Base-by-base conservation (phyloP, 2,329 filamentous ascomycete species). In the Aspergillus tubingensis region DNA sequence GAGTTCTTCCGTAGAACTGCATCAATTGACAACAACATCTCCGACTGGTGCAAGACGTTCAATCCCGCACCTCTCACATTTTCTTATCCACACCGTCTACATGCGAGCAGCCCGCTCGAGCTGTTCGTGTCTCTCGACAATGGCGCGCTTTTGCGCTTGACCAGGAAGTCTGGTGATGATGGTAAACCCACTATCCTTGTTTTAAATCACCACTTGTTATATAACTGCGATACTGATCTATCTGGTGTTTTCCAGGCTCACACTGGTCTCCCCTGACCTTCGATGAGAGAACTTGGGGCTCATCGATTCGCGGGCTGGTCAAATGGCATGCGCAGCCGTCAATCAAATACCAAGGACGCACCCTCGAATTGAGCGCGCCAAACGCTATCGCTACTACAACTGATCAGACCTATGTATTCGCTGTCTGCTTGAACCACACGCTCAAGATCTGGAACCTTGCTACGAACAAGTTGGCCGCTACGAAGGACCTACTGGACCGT, bases 371-470 rank as follows among this genome's bases (percentile, higher is more conserved):
- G n/a, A 77, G 74, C 59, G 75, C 76, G 11, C 74, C 78, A 39
- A 78, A 79, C 65, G 74, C 79, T 30, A 79, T 82, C 64, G 72
- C 73, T 23, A 76, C 76, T 30, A 81, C 79, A 5, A 77, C 79
- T 8, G 79, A 81, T 58, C 76, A 80, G 57, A 77, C 76, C 2
- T 79, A 81, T 58, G 74, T 88, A 8, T 91, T 96, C 68, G 93
- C 93, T 0, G 86, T 96, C 52, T 95, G 91, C 64, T 81, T 99
- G 61, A 93, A 99, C 68, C 93, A 99, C 73, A 89, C 88, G 10
- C 80, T 99, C 72, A 88, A 92, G 70, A 88, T 95, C 41, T 98
- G 95, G 94, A 95, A 96, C 71, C 82, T 94, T 32, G 81, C 86
- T n/a, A 91, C 86, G 41, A 93, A 93, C 50, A 90, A 88, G 72